Evolutionary conservation across 768 basidiomycete genomes (phyloP), one percentile per base, ranked within the genome.

Genomic region (Lentinus tigrinus): DNA sequence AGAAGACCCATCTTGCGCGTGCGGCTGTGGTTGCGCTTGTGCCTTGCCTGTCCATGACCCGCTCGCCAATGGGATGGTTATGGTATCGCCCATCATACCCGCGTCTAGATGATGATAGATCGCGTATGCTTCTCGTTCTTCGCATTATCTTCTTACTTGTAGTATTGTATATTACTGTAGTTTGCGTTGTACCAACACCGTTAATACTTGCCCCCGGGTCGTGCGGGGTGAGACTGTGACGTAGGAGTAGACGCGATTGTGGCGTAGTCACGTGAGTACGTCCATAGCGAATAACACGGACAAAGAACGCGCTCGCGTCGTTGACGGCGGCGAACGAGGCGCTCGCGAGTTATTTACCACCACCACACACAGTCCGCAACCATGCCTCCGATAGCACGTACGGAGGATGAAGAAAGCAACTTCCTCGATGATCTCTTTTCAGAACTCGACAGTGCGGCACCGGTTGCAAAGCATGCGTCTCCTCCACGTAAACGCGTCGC

Each of bases 341-440:
- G 36, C 23, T 16, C 50, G 56, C 51, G 44, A 19, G 14, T 52
- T 28, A 16, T 17, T 19, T 38, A 53, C 55, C 27, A 48, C 39
- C 37, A 54, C 37, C 8, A 16, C n/a, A 16, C 4, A 9, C 24
- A 38, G n/a, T n/a, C 36, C 17, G n/a, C 24, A n/a, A 26, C 4
- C 47, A 81, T 78, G 77, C 64, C 76, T 50, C 70, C 78, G 14
- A 60, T 62, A 16, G 65, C 47, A 46, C 77, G 55, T 23, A 70
- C 78, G 4, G 69, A 70, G 31, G 65, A 68, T 49, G 83, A 83
- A 39, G 88, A 90, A 61, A 77, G 78, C 26, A 81, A 72, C 4
- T 85, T 91, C 66, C 81, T 92, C 77, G 72, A 75, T 14, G 72
- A 65, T 26, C 66, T 89, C 1, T 69, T 89, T 44, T 67, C 75